A percentile compares a stretch with the other conserved stretches of the same genome.
These are phyloP conservation scores for Rehmannia glutinosa DNA, from an alignment of 257 asterid genomes.

Conservation along the genomic window DNA sequence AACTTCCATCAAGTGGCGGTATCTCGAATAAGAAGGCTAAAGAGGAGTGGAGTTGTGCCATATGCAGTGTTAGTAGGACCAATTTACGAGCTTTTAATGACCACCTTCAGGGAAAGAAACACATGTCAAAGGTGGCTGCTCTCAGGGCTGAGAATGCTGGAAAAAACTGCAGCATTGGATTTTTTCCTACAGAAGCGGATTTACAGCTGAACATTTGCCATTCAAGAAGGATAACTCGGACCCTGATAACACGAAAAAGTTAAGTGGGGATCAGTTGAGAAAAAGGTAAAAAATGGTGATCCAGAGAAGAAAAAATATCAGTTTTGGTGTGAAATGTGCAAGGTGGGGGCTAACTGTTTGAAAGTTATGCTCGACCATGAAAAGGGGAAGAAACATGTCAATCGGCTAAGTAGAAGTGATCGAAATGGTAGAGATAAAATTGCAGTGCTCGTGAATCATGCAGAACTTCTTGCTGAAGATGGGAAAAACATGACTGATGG, in stretches of 20 bases:
- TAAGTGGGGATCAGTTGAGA: background rate
- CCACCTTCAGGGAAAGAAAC: constrained; percentile 43
- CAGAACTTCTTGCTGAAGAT: constrained; percentile 3
- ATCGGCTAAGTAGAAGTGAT: constrained; percentile 5
- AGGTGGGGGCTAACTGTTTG: constrained; percentile 20
- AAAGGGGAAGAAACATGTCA: constrained; percentile 41
- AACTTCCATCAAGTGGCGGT: background rate
- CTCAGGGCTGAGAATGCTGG: constrained; percentile 15
- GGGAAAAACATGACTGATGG: background rate
- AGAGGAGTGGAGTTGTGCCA: constrained; percentile 29
- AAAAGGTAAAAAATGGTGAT: background rate
- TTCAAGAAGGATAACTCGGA: background rate
- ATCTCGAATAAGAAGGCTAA: background rate
- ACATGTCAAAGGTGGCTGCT: constrained; percentile 39
- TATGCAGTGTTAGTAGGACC: constrained; percentile 32
- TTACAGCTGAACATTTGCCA: background rate
- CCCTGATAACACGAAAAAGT: background rate
- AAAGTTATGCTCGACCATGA: constrained; percentile 26
- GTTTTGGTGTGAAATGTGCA: constrained; percentile 41
- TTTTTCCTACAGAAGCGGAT: constrained; percentile 15
- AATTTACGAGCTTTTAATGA: constrained; percentile 24
- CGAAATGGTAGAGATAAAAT: background rate
- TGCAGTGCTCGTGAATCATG: background rate
- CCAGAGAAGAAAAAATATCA: background rate
- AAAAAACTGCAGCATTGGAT: constrained; percentile 24